phyloP scores from a whole-genome alignment of 345 rosid species.

The Trapa bicornis region DNA sequence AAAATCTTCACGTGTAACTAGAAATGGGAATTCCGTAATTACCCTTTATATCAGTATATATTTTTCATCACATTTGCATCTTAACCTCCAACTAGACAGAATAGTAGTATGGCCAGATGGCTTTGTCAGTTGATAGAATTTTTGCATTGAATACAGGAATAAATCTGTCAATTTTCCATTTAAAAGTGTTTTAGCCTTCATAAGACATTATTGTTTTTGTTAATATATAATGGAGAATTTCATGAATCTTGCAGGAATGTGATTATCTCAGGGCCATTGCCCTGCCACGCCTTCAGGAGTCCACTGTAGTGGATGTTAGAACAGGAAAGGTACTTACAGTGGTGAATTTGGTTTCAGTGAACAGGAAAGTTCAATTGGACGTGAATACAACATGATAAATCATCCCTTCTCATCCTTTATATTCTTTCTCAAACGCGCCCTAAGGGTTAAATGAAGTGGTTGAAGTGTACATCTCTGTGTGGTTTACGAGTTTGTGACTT shows the following conservation, averaged over 20 bases:
- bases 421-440: not conserved
- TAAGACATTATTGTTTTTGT: not conserved
- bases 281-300: constrained; percentile 58
- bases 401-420: not conserved
- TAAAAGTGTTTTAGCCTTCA: not conserved
- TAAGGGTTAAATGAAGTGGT: too few relatives aligned
- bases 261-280: constrained; percentile 80
- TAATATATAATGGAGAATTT: constrained; percentile 8
- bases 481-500: too few relatives aligned
- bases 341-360: not conserved
- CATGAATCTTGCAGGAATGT: constrained; percentile 56
- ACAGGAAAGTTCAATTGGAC: not conserved
- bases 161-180: not conserved
- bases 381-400: not conserved
- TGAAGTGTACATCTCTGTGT: too few relatives aligned
- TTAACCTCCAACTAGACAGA: not conserved
- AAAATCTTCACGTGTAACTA: not conserved
- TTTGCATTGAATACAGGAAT: not conserved
- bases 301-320: constrained; percentile 80
- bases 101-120: not conserved
- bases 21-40: not conserved
- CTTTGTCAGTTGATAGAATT: not conserved
- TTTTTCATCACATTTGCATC: not conserved
- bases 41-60: not conserved
- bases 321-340: constrained; percentile 68